Conservation (phyloP, 345 rosid species). For the Cardiospermum halicacabum region DNA sequence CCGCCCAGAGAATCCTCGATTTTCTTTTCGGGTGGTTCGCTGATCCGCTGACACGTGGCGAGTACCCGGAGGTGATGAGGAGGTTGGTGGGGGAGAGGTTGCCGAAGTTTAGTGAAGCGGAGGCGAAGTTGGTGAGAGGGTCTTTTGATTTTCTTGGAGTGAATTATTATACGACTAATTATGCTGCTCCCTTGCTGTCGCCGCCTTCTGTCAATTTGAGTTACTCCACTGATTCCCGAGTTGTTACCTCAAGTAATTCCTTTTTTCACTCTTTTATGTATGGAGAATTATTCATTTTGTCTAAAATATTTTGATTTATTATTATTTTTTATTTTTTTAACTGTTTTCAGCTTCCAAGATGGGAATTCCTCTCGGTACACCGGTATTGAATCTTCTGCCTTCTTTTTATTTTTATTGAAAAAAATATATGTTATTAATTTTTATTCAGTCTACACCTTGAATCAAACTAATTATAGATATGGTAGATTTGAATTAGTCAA, state of each 20-base stretch:
- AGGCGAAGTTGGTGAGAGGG: neutral
- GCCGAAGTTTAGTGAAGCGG: neutral
- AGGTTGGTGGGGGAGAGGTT: neutral
- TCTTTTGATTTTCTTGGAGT: slow-evolving; percentile 29
- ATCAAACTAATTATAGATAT: too few relatives aligned
- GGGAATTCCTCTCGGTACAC: slow-evolving; percentile 17
- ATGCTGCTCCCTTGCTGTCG: slow-evolving; percentile 1
- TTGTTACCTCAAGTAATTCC: slow-evolving; percentile 5
- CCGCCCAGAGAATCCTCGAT: slow-evolving; percentile 29
- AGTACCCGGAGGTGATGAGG: slow-evolving; percentile 18
- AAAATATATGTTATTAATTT: too few relatives aligned
- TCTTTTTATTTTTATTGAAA: neutral
- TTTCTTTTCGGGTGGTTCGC: slow-evolving; percentile 25
- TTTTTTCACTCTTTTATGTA: too few relatives aligned
- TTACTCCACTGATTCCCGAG: slow-evolving; percentile 18
- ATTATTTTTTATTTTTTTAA: too few relatives aligned
- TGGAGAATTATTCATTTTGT: too few relatives aligned
- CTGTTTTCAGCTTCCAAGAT: neutral
- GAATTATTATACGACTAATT: slow-evolving; percentile 31
- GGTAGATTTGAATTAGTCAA: too few relatives aligned
- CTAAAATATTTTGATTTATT: too few relatives aligned
- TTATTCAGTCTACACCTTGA: too few relatives aligned
- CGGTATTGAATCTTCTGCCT: neutral
- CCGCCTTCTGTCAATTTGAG: slow-evolving; percentile 2
- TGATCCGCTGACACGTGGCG: slow-evolving; percentile 12